phyloP scores from a whole-genome alignment of 495 filamentous ascomycete species.

The Oleoguttula mirabilis region DNA sequence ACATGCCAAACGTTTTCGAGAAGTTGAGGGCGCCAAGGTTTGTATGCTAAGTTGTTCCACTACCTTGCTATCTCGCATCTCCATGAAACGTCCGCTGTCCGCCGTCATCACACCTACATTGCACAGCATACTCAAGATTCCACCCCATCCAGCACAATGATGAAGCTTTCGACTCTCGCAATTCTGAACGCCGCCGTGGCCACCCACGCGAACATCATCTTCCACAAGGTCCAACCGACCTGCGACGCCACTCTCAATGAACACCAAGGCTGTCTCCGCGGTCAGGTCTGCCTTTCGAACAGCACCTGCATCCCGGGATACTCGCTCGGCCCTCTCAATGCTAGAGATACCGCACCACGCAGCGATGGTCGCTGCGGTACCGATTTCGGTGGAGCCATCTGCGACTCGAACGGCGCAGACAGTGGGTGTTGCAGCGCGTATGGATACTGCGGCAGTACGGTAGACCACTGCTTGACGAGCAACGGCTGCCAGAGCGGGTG shows the following conservation, averaged over 20 bases:
- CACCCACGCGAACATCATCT: slow-evolving; percentile 36
- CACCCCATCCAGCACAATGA: too few species aligned
- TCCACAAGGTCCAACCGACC: slow-evolving; percentile 29
- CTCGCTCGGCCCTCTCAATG: not conserved
- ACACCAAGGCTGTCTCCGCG: slow-evolving; percentile 29
- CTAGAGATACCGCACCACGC: slow-evolving; percentile 18
- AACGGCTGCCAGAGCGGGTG: slow-evolving; percentile 24
- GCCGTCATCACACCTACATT: too few species aligned
- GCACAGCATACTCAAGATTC: too few species aligned
- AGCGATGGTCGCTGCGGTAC: slow-evolving; percentile 28
- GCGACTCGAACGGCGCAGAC: slow-evolving; percentile 25
- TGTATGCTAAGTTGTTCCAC: too few species aligned
- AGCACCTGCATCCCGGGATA: slow-evolving; percentile 21
- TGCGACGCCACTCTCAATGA: slow-evolving; percentile 21
- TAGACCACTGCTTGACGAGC: slow-evolving; percentile 18
- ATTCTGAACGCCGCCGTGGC: too few species aligned
- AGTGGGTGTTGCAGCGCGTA: slow-evolving; percentile 25
- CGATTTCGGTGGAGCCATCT: slow-evolving; percentile 24
- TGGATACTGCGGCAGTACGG: slow-evolving; percentile 23
- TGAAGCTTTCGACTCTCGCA: too few species aligned
- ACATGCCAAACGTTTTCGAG: too few species aligned
- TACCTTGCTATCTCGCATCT: too few species aligned
- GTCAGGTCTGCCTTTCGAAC: slow-evolving; percentile 29
- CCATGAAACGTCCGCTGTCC: too few species aligned
- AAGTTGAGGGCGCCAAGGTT: too few species aligned